Percentiles rank a stretch among this genome's conserved stretches.
These are phyloP conservation scores for Abortiporus biennis DNA, from an alignment of 1,284 basidiomycete species.

Conservation along the genomic window DNA sequence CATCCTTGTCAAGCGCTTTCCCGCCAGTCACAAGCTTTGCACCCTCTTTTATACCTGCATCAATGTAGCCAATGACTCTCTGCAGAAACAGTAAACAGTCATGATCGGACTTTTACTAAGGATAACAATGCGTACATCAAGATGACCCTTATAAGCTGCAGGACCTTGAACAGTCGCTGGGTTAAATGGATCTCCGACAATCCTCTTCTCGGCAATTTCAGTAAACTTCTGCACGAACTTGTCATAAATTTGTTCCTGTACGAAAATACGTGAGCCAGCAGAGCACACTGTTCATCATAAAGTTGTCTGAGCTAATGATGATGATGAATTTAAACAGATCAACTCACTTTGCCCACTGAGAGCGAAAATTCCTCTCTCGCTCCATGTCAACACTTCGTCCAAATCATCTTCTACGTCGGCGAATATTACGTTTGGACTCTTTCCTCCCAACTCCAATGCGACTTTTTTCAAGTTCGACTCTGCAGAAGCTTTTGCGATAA, in stretches of 20 bases:
- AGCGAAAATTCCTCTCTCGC: too few relatives aligned
- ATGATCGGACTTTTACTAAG: slow-evolving; percentile 56
- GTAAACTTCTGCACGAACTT: slow-evolving; percentile 61
- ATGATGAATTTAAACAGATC: too few relatives aligned
- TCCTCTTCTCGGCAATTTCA: slow-evolving; percentile 46
- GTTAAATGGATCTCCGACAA: slow-evolving; percentile 78
- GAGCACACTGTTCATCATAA: slow-evolving; percentile 86
- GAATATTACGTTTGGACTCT: slow-evolving; percentile 76
- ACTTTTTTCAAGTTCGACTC: slow-evolving; percentile 86
- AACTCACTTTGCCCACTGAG: too few relatives aligned
- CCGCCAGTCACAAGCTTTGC: slow-evolving; percentile 78
- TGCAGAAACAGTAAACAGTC: slow-evolving; percentile 60
- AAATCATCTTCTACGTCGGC: slow-evolving; percentile 75
- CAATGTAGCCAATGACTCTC: slow-evolving; percentile 84
- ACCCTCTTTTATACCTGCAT: slow-evolving; percentile 77
- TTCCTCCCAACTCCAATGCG: slow-evolving; percentile 89
- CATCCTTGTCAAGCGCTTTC: slow-evolving; percentile 62
- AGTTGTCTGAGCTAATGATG: too few relatives aligned
- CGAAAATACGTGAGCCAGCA: slow-evolving; percentile 81
- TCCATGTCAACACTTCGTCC: too few relatives aligned
- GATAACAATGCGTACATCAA: slow-evolving; percentile 50
- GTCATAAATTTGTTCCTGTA: slow-evolving; percentile 79
- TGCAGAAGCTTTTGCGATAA: too few relatives aligned
- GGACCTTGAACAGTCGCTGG: slow-evolving; percentile 74
- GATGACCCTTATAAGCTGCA: slow-evolving; percentile 77